Evolutionary conservation across 257 asterid species (phyloP), one percentile per base, ranked within the genome.

Genomic region (Thymus mandschuricus): DNA sequence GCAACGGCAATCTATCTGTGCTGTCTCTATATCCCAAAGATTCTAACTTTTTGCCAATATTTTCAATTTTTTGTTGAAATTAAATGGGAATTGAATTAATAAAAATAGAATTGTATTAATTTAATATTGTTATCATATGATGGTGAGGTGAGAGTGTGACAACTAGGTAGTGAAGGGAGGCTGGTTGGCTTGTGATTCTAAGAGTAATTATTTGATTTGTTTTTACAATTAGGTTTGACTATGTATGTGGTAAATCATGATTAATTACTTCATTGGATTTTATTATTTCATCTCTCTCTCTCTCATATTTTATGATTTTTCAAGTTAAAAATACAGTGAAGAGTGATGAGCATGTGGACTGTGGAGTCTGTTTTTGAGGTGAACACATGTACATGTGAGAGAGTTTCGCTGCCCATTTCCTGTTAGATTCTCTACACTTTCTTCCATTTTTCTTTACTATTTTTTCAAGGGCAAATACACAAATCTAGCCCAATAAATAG

Each of bases 1-100:
- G 85, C 77, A 55, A 66, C 73, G 38, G 72, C 71, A 80, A 84
- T 87, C 83, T 84, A 72, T 82, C 87, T 78, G 81, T 73, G 87
- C 72, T 86, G 90, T 85, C 88, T 81, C 60, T 80, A 62, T 74
- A 70, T 67, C 63, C 54, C 48, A 76, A 79, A 81, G 81, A 81
- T 78, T 77, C 73, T 29, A 27, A 29, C 11, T 31, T 70, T 55
- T 78, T 40, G 73, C 70, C 11, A 38, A 10, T 56, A 76, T 61
- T 40, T 27, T 67, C 11, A 21, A 21, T 0, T 21, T 21, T 21
- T 21, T 21, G 21, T 21, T 21, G 21, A 21, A 21, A 21, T 21
- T 21, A 21, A 21, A 21, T 21, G 21, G 21, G 21, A 21, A 21
- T 21, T 21, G 21, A 21, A 21, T 21, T 21, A 21, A 21, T 21